Percentiles rank a stretch among this genome's conserved stretches.
These are phyloP conservation scores for Aspergillus jensenii DNA, from an alignment of 2,329 filamentous ascomycete genomes.

Conservation along the genomic window DNA sequence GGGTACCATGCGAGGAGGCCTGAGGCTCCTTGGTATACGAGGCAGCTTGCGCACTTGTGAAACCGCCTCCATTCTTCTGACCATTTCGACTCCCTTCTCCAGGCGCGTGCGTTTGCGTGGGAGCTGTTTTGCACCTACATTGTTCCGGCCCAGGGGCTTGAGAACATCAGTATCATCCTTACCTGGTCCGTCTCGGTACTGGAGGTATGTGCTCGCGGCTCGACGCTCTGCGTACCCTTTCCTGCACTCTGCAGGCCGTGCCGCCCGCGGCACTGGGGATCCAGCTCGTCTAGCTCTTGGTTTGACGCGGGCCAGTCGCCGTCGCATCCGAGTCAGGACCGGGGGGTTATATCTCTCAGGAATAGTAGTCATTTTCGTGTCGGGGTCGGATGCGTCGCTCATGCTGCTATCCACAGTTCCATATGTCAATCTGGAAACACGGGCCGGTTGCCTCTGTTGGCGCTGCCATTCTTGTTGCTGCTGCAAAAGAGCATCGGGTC, in stretches of 20 bases:
- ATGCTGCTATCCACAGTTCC: not conserved
- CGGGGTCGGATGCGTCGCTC: not conserved
- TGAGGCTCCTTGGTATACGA: not conserved
- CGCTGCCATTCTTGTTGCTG: too few species aligned
- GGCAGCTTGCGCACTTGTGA: not conserved
- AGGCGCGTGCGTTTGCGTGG: constrained; percentile 3
- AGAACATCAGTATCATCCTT: not conserved
- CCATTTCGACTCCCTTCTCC: not conserved
- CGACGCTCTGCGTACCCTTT: not conserved
- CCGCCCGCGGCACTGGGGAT: not conserved
- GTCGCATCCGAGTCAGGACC: not conserved
- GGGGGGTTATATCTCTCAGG: not conserved
- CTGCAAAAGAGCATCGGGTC: not conserved
- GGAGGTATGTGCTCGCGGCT: not conserved
- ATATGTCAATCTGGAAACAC: not conserved
- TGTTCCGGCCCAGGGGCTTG: not conserved
- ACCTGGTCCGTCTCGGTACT: not conserved
- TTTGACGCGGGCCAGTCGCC: not conserved
- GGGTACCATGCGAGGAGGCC: not conserved
- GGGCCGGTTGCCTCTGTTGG: not conserved
- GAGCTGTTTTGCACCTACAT: not conserved
- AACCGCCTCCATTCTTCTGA: not conserved
- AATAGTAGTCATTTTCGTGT: not conserved
- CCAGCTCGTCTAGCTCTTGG: not conserved
- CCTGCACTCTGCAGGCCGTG: not conserved